Percentiles rank a stretch among this genome's conserved stretches.
These are phyloP conservation scores for Mycena sanguinolenta DNA, from an alignment of 768 basidiomycete genomes.

Conservation along the genomic window DNA sequence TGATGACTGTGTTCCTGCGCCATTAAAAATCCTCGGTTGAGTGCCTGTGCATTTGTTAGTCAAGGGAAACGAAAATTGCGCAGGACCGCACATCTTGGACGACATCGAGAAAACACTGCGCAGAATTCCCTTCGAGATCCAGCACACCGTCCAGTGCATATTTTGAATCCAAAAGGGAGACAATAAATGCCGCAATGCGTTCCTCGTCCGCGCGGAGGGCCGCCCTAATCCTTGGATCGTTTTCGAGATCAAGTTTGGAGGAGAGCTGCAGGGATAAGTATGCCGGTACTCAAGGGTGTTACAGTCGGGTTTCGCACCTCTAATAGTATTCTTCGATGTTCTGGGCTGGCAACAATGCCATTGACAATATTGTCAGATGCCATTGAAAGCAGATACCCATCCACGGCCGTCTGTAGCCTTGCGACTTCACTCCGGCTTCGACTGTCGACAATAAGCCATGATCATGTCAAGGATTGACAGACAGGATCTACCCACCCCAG, in stretches of 20 bases:
- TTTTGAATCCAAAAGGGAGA: slow-evolving; percentile 10
- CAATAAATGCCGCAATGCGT: slow-evolving; percentile 13
- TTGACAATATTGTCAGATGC: slow-evolving; percentile 8
- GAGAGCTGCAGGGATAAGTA: slow-evolving; percentile 9
- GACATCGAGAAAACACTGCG: slow-evolving; percentile 22
- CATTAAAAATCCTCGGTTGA: slow-evolving; percentile 12
- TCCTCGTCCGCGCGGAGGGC: slow-evolving; percentile 15
- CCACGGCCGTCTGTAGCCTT: slow-evolving; percentile 1
- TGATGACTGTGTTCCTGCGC: slow-evolving; percentile 9
- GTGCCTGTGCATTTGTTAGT: background rate
- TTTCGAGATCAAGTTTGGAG: slow-evolving; percentile 14
- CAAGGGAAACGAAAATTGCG: background rate
- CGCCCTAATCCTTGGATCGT: slow-evolving; percentile 4
- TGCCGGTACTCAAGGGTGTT: background rate
- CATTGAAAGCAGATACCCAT: slow-evolving; percentile 12
- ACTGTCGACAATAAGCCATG: background rate
- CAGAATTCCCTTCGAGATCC: slow-evolving; percentile 10
- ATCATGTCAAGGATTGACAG: background rate
- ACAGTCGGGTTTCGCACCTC: slow-evolving; percentile 1
- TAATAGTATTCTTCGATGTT: slow-evolving; percentile 20
- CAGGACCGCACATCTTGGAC: slow-evolving; percentile 15
- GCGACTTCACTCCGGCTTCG: slow-evolving; percentile 7
- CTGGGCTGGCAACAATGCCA: slow-evolving; percentile 20
- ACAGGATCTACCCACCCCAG: background rate
- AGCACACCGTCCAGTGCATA: background rate